Evolutionary conservation across 2,329 filamentous ascomycete genomes (phyloP).

Genomic region (Triangularia verruculosa): DNA sequence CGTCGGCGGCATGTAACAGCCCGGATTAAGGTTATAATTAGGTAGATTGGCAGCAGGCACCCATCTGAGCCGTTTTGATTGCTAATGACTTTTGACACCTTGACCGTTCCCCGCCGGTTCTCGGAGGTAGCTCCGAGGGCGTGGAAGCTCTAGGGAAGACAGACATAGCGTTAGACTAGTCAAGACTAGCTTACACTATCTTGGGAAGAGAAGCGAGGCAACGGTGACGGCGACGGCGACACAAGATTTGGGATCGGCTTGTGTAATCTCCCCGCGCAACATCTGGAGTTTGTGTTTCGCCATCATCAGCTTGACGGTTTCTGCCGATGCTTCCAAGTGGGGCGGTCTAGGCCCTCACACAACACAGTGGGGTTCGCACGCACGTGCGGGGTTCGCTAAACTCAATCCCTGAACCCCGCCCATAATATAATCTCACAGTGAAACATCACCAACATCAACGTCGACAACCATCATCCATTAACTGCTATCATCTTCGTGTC

Average conservation of each 20-base stretch:
- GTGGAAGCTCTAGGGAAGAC: not conserved
- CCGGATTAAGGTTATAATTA: not conserved
- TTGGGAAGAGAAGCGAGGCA: no score
- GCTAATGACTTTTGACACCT: not conserved
- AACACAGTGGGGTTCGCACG: not conserved
- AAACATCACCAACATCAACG: not conserved
- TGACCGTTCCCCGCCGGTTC: not conserved
- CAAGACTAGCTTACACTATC: no score
- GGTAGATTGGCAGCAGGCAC: not conserved
- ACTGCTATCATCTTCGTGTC: no score
- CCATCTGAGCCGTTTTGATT: not conserved
- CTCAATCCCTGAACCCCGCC: not conserved
- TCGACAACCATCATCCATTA: not conserved
- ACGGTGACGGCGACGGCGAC: not conserved
- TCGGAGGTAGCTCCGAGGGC: not conserved
- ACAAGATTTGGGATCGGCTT: not conserved
- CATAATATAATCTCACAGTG: no score
- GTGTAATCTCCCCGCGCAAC: not conserved
- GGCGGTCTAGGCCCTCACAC: not conserved
- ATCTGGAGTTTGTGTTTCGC: no score
- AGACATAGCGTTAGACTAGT: no score
- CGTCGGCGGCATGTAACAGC: not conserved
- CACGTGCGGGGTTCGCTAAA: not conserved
- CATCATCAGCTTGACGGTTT: not conserved
- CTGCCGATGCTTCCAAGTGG: not conserved